phyloP scores from a whole-genome alignment of 1,284 basidiomycete genomes.

The Somion occarium region DNA sequence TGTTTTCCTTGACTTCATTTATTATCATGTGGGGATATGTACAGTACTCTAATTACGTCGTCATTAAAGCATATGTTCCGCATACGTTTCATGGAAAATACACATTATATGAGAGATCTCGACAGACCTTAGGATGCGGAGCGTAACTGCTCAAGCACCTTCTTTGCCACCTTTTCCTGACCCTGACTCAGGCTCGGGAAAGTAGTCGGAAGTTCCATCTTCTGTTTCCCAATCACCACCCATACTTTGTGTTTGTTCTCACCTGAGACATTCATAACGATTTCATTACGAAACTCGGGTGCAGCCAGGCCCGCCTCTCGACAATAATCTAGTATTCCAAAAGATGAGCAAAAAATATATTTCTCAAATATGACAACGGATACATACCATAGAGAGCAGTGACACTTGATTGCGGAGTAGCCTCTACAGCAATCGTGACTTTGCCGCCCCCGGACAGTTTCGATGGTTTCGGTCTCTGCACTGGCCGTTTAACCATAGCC shows the following conservation, averaged over 20 bases:
- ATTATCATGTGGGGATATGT: too few relatives aligned
- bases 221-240: slow-evolving; percentile 37
- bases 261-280: slow-evolving; percentile 16
- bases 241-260: slow-evolving; percentile 32
- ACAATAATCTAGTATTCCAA: slow-evolving; percentile 30
- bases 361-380: background rate
- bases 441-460: background rate
- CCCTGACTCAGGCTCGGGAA: slow-evolving; percentile 32
- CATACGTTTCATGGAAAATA: too few relatives aligned
- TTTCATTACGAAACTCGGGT: slow-evolving; percentile 31
- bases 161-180: slow-evolving; percentile 33
- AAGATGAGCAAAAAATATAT: background rate
- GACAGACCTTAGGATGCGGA: background rate
- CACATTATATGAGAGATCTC: too few relatives aligned
- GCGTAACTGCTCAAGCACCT: slow-evolving; percentile 33
- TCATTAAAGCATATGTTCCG: too few relatives aligned
- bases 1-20: too few relatives aligned
- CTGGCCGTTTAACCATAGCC: background rate
- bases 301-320: slow-evolving; percentile 13
- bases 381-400: slow-evolving; percentile 24
- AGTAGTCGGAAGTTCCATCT: slow-evolving; percentile 33
- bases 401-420: slow-evolving; percentile 22
- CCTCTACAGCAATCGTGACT: slow-evolving; percentile 9
- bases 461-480: background rate
- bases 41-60: too few relatives aligned